phyloP scores from a whole-genome alignment of 352 stramenopile genomes.

The Thraustochytrium striatum region DNA sequence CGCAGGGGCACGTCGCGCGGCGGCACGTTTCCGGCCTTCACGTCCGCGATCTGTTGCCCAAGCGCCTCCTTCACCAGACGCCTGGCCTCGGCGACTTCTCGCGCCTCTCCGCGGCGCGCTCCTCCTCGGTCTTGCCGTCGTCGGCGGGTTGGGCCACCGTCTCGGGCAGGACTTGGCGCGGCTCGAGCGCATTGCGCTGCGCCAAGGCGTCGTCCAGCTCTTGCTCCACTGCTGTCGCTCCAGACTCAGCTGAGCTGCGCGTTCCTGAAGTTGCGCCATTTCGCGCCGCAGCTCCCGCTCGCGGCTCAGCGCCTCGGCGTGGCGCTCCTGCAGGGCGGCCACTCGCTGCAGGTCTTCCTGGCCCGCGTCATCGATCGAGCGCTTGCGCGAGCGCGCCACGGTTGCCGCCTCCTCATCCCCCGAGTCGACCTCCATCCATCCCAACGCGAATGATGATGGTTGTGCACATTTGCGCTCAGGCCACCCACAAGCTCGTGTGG shows the following conservation, averaged over 20 bases:
- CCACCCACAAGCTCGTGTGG: too few species aligned
- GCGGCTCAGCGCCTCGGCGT: neutral
- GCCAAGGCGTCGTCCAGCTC: neutral
- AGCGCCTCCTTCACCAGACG: neutral
- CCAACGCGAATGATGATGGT: too few species aligned
- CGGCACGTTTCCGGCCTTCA: neutral
- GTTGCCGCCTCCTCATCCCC: too few species aligned
- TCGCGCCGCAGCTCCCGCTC: too few species aligned
- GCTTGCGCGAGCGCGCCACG: too few species aligned
- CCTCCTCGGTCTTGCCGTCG: neutral
- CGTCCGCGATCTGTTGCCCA: neutral
- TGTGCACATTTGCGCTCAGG: too few species aligned
- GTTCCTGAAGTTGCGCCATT: too few species aligned
- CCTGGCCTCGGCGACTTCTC: neutral
- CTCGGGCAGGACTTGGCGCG: neutral
- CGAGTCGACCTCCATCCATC: too few species aligned
- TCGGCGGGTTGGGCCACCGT: neutral
- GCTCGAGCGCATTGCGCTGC: neutral
- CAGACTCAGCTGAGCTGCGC: neutral
- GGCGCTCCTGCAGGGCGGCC: neutral
- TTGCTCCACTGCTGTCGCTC: neutral
- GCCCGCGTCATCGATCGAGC: too few species aligned
- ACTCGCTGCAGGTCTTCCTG: too few species aligned
- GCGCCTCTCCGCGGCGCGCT: neutral
- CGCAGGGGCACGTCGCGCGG: neutral